Percentiles rank a stretch among this genome's conserved stretches.
These are phyloP conservation scores for Scenedesmus sp. DNA, from an alignment of 163 green algal genomes.

Conservation along the genomic window DNA sequence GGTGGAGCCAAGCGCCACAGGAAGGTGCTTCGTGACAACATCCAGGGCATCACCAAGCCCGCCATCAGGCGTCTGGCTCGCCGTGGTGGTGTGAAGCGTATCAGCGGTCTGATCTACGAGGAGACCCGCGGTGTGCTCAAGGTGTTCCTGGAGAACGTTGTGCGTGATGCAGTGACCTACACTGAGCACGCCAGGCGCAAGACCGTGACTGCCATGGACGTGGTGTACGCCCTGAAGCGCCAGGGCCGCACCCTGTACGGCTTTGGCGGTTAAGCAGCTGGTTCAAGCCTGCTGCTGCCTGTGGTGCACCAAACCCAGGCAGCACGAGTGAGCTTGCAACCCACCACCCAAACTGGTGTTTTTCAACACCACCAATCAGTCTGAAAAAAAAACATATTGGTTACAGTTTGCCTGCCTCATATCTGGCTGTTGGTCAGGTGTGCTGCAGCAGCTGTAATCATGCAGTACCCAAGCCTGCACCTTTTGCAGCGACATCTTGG, in stretches of 20 bases:
- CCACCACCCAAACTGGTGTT: slow-evolving; percentile 26
- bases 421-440: too few relatives aligned
- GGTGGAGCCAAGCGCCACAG: slow-evolving; percentile 95
- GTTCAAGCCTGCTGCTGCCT: slow-evolving; percentile 85
- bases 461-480: too few relatives aligned
- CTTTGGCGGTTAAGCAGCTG: slow-evolving; percentile 93
- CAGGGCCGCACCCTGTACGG: slow-evolving; percentile 95
- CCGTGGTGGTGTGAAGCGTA: slow-evolving; percentile 83
- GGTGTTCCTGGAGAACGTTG: slow-evolving; percentile 83
- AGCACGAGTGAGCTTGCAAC: neutral
- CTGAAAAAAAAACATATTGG: neutral
- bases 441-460: too few relatives aligned
- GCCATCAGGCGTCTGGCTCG: slow-evolving; percentile 91
- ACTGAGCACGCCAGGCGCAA: slow-evolving; percentile 96
- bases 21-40: slow-evolving; percentile 97
- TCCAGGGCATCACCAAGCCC: slow-evolving; percentile 97
- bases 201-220: slow-evolving; percentile 94
- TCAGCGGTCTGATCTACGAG: slow-evolving; percentile 94
- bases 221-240: slow-evolving; percentile 98
- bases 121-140: slow-evolving; percentile 93
- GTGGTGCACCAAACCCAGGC: neutral
- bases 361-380: slow-evolving; percentile 8
- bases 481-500: too few relatives aligned
- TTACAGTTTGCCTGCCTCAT: too few relatives aligned
- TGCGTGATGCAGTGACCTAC: slow-evolving; percentile 92